phyloP scores from a whole-genome alignment of 176 grass and related monocot species.

The Triticum dicoccoides region DNA sequence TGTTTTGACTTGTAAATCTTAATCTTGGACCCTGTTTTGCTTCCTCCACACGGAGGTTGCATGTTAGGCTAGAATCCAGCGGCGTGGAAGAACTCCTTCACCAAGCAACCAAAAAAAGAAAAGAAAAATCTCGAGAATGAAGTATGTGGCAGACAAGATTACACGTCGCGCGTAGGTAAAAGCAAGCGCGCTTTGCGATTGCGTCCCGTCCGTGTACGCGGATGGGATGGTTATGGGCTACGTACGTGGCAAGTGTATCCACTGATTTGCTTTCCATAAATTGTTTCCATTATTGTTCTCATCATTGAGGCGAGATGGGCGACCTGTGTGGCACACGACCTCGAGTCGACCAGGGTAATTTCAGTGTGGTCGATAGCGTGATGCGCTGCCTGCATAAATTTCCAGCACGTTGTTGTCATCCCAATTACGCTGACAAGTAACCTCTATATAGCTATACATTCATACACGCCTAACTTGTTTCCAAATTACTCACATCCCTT shows the following conservation, averaged over 20 bases:
- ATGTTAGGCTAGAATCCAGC: neutral
- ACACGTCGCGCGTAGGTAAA: conserved; percentile 1
- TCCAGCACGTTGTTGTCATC: neutral
- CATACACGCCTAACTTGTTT: neutral
- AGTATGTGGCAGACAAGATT: neutral
- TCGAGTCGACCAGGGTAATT: neutral
- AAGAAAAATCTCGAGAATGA: neutral
- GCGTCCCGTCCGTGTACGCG: neutral
- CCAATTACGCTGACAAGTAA: neutral
- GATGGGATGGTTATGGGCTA: neutral
- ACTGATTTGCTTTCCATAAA: neutral
- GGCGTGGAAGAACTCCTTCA: neutral
- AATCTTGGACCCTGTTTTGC: neutral
- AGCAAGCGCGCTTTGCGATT: neutral
- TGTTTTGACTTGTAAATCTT: too few species aligned
- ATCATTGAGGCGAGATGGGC: neutral
- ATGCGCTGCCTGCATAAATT: neutral
- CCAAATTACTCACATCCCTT: neutral
- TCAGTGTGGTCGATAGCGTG: neutral
- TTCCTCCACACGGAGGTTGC: neutral
- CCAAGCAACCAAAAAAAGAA: neutral
- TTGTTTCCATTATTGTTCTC: neutral
- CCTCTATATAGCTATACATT: neutral
- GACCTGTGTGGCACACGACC: conserved; percentile 2
- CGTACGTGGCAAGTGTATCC: neutral